Base-by-base conservation (phyloP, 2,329 filamentous ascomycete genomes). In the Thelonectria discophora region DNA sequence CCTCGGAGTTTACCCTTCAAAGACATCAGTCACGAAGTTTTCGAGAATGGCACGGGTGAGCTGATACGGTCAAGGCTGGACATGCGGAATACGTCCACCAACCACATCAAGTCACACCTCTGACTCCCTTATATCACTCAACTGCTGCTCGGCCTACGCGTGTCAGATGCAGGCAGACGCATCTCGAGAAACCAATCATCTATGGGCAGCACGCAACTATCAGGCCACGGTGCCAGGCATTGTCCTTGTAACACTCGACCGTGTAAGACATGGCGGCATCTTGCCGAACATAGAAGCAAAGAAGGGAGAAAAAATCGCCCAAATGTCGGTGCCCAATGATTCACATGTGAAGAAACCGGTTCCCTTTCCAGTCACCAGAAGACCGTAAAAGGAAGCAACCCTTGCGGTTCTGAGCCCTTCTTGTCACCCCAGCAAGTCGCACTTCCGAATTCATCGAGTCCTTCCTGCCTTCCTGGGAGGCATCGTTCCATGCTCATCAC, bases 401-500 rank as follows among this genome's bases (percentile, higher is more conserved):
- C 39, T 47, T 46, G 46, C 11, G 27, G 48, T 51, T 15, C 45
- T 8, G 46, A 51, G 30, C 39, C 27, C 45, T 55, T 51, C 34
- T 59, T 52, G 47, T 56, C 53, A 57, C 32, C 42, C 42, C 24
- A 18, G 17, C 42, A 7, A 20, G 42, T 37, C 18, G n/a, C 46
- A 47, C 45, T 56, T 51, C 53, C 10, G 37, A 37, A 13, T 32
- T 13, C 18, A 37, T 49, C 21, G 9, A 30, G 37, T 45, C 10
- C 13, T 46, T 34, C 18, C 32, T 7, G 7, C 7, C 6, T 11
- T 8, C 13, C 32, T n/a, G n/a, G n/a, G n/a, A n/a, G n/a, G n/a
- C 32, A 34, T 34, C 32, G 13, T 34, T 39, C 45, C 48, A 60
- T 52, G 21, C 15, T 48, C 63, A 68, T 72, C 69, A 72, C 70